phyloP scores from a whole-genome alignment of 108 stramenopile genomes.

The Cyclotella cryptica region DNA sequence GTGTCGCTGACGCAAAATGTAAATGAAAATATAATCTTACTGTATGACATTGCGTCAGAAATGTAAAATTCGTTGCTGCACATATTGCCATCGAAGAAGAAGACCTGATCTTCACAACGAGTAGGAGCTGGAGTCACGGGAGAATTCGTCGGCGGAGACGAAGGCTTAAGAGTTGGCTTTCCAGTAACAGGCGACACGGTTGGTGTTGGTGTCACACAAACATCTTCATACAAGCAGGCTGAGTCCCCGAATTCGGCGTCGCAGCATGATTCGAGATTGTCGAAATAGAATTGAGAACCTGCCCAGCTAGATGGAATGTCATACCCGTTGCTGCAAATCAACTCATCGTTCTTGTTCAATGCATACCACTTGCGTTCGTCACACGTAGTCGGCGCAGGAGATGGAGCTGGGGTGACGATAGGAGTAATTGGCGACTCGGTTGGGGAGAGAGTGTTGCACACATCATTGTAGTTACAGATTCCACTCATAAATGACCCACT shows the following conservation, averaged over 20 bases:
- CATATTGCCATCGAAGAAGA: no score
- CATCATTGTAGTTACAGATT: neutral
- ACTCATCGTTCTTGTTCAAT: neutral
- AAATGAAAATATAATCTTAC: no score
- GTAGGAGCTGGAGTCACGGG: no score
- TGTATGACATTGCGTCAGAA: no score
- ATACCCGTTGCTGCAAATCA: slow-evolving; percentile 2
- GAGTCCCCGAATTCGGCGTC: neutral
- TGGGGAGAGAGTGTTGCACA: neutral
- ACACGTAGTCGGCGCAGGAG: neutral
- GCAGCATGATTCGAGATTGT: neutral
- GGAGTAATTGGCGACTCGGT: neutral
- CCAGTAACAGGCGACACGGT: no score
- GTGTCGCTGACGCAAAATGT: no score
- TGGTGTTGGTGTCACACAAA: no score
- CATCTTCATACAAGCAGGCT: no score
- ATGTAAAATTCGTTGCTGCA: no score
- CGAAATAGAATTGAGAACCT: neutral
- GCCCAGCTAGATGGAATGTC: neutral
- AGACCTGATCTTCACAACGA: no score
- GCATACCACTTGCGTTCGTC: slow-evolving; percentile 1
- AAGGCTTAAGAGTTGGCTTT: no score
- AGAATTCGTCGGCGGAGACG: no score
- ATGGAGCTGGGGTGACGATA: neutral
- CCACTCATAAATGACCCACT: neutral